phyloP scores from a whole-genome alignment of 768 basidiomycete genomes.

The Flagelloscypha sp. region DNA sequence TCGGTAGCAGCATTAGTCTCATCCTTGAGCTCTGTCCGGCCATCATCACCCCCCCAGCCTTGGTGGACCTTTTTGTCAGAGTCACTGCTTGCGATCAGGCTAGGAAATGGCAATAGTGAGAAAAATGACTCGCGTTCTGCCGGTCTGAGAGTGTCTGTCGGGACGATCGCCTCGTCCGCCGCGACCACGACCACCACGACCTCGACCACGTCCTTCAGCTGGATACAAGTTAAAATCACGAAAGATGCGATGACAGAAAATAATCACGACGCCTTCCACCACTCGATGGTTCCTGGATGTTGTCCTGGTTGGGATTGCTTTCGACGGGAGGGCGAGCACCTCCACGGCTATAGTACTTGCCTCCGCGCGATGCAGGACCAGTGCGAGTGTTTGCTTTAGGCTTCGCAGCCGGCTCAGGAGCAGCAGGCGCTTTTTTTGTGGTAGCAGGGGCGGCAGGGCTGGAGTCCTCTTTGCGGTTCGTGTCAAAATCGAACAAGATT shows the following conservation, averaged over 20 bases:
- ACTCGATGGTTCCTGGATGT: slow-evolving; percentile 19
- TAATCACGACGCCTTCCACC: slow-evolving; percentile 23
- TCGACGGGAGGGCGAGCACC: slow-evolving; percentile 32
- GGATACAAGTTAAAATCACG: slow-evolving; percentile 8
- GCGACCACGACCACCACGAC: slow-evolving; percentile 38
- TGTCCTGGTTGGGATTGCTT: slow-evolving; percentile 32
- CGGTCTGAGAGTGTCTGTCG: slow-evolving; percentile 83
- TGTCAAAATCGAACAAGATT: no score
- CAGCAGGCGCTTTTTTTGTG: slow-evolving; percentile 21
- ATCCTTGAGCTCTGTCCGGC: slow-evolving; percentile 69
- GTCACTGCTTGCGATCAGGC: slow-evolving; percentile 46
- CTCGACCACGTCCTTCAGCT: slow-evolving; percentile 42
- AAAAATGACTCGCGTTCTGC: slow-evolving; percentile 55
- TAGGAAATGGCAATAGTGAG: slow-evolving; percentile 4
- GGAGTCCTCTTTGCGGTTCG: slow-evolving; percentile 45
- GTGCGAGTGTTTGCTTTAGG: no score
- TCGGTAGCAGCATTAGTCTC: slow-evolving; percentile 73
- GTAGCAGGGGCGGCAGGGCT: slow-evolving; percentile 23
- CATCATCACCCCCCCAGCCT: slow-evolving; percentile 93
- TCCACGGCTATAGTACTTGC: slow-evolving; percentile 64
- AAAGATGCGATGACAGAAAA: slow-evolving; percentile 3
- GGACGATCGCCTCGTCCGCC: slow-evolving; percentile 60
- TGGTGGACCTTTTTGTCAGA: slow-evolving; percentile 92
- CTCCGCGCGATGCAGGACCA: slow-evolving; percentile 57
- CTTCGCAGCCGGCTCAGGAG: slow-evolving; percentile 39